Evolutionary conservation across 768 basidiomycete species (phyloP), one percentile per base, ranked within the genome.

Genomic region (Suillus paluster): DNA sequence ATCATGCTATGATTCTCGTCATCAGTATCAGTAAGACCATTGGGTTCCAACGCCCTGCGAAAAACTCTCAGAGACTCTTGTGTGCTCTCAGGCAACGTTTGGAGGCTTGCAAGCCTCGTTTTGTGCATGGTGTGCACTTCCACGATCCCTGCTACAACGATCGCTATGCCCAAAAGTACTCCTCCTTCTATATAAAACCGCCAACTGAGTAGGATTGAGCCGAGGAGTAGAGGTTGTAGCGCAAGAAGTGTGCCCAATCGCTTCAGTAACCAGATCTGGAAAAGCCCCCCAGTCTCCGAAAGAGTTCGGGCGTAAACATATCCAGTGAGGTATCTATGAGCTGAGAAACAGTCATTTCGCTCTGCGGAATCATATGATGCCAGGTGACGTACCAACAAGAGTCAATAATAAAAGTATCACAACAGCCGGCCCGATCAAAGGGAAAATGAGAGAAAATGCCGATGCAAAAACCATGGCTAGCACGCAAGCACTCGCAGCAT

Each of bases 281-380:
- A 73, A 30, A 88, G 74, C 8, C 91, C 91, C 15, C 91, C 91
- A 1, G 91, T 91, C 69, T 90, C 88, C 8, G 89, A 89, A 62
- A 85, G 84, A 27, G 86, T 88, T 44, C 89, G 82, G 1, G 83
- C 90, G 68, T 88, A 90, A 21, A 92, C 90, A 71, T 93, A 91
- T 39, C 90, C 88, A 62, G 91, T 78, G 57, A 92, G 83, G 76
- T 85, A 93, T 41, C 91, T 89, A 74, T 91, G 89, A n/a, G 91
- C 92, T 91, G 65, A 19, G 46, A 57, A 56, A 23, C 48, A 36
- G 34, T 19, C 42, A 33, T n/a, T 58, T 44, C 38, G 8, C 30
- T 14, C 33, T 62, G 36, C 38, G 21, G 30, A 57, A 34, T 36
- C 39, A 41, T 44, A 52, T 44, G 41, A 49, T 27, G 4, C 23